Base-by-base conservation (phyloP, 2,329 filamentous ascomycete species). In the Talaromyces funiculosus region DNA sequence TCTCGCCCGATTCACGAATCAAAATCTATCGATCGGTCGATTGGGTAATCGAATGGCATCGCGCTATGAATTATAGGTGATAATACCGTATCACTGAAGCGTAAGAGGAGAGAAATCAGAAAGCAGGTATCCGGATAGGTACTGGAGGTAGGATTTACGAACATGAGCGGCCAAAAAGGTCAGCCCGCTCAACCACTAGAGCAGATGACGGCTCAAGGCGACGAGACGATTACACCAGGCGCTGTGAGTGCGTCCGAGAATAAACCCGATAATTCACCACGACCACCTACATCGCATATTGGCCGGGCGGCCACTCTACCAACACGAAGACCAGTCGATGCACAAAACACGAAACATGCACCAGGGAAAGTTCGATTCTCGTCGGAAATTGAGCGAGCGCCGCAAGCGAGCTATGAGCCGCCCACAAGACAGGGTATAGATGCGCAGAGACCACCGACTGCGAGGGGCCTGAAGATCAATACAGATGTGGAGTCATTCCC, bases 391-490 rank as follows among this genome's bases (percentile, higher is more conserved):
- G 66, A 67, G 20, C 66, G 65, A 4, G 22, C 45, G 10, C 31
- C 43, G 22, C 59, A 7, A 35, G n/a, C 51, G 59, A 65, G 9
- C 67, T 68, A 29, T 10, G 43, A 31, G 14, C 16, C 26, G n/a
- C 55, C 66, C 67, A 12, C 57, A 61, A n/a, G 61, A 53, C 59
- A 49, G 61, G 60, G 66, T 67, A 47, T 64, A 66, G 35, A 59
- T 40, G 40, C 24, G 26, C 54, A 40, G 22, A 29, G 38, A 47
- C 69, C 68, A 3, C 68, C 68, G 8, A 64, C 57, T 22, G 68
- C 68, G 6, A 67, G 67, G 42, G 70, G 68, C 3, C 61, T 75
- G 31, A 73, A 67, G 2, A 66, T 75, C 47, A 64, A 75, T 43
- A 75, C 73, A 4, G 63, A 61, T 40, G 67, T 64, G 10, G 72